Evolutionary conservation across 2,329 filamentous ascomycete species (phyloP), one percentile per base, ranked within the genome.

Genomic region (Microcera coccophila): DNA sequence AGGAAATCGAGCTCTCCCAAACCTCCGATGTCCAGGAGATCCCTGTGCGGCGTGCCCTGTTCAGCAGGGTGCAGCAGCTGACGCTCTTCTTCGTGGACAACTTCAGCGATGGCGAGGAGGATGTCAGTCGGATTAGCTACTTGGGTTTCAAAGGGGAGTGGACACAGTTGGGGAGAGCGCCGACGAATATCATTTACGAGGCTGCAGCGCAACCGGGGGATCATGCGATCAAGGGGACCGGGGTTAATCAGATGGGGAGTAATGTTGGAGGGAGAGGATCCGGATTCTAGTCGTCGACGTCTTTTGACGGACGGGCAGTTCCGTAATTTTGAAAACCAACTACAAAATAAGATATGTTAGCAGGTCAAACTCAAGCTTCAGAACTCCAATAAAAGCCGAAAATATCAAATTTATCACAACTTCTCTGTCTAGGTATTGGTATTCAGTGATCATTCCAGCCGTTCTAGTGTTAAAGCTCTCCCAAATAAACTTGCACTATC

Each of bases 141-240:
- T 51, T 97, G 43, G 93, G 87, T 1, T 97, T 98, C 72, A 90
- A 88, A 68, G 93, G 93, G 18, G 88, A 95, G 67, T 97, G 89
- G 76, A 93, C 93, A 79, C 82, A 83, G 62, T 67, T 95, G 59
- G 93, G 85, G 17, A 60, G 61, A 48, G 69, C 64, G 62, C 90
- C 93, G 1, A 73, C 85, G 5, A 89, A 85, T 54, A 91, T 97
- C 56, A 59, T 95, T 47, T 98, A 97, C 66, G 93, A 98, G 75
- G 86, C 90, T 15, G 91, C 91, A 19, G 85, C 93, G 26, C 95
- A 96, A 64, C 93, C 91, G 11, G 79, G 72, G 36, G 93, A 98
- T 69, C 93, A 98, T 69, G 79, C 77, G 68, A 18, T 84, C 17
- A 82, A 80, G 69, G 79, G 79, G 7, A 73, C 73, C 37, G 64